Evolutionary conservation across 2,329 filamentous ascomycete species (phyloP).

Genomic region (Paecilomyces sp.): DNA sequence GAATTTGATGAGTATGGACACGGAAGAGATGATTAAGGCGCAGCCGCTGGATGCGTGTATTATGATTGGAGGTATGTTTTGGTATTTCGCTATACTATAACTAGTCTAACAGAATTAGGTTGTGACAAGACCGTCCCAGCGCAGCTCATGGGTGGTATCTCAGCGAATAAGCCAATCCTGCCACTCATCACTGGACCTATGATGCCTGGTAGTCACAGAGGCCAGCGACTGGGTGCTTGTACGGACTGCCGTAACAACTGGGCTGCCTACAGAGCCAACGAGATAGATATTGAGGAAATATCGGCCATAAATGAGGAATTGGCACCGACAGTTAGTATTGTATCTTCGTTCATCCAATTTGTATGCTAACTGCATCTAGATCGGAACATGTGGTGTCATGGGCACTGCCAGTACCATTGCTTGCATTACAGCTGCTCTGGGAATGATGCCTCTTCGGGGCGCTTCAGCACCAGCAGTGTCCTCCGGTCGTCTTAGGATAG

Average conservation of each 20-base stretch:
- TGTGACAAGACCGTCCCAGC: constrained; percentile 70
- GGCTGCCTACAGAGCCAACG: constrained; percentile 59
- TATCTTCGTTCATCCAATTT: neutral
- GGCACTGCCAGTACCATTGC: constrained; percentile 53
- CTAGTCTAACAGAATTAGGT: constrained; percentile 34
- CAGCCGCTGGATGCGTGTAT: constrained; percentile 64
- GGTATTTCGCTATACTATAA: neutral
- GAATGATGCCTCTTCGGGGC: constrained; percentile 47
- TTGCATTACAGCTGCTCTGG: constrained; percentile 45
- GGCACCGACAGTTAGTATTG: constrained; percentile 54
- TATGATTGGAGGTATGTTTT: constrained; percentile 53
- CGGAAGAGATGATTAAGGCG: constrained; percentile 68
- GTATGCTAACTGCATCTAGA: constrained; percentile 11
- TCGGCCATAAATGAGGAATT: constrained; percentile 64
- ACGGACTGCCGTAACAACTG: constrained; percentile 70
- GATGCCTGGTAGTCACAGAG: constrained; percentile 63
- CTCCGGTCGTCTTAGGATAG: constrained; percentile 44
- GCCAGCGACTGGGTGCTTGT: constrained; percentile 61
- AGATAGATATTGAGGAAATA: constrained; percentile 66
- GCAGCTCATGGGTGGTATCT: constrained; percentile 69
- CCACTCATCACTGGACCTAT: constrained; percentile 66
- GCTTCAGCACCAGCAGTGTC: constrained; percentile 50
- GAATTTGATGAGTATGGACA: constrained; percentile 74
- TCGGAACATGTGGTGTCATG: constrained; percentile 52
- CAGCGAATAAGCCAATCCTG: constrained; percentile 64